Evolutionary conservation across 2,329 filamentous ascomycete species (phyloP).

Genomic region (Huntiella omanensis): DNA sequence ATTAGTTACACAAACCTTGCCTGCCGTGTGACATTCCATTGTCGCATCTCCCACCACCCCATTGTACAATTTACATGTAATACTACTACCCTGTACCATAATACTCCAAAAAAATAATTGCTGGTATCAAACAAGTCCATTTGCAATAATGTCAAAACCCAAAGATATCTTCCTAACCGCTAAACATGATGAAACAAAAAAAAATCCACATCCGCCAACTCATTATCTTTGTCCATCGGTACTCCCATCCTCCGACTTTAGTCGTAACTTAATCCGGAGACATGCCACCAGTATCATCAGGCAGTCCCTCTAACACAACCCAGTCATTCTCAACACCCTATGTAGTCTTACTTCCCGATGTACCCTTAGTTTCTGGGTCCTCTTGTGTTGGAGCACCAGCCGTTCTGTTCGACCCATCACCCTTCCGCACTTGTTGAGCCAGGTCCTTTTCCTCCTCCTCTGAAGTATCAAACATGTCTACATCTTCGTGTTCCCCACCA

Average conservation of each 20-base stretch:
- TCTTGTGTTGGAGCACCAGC: slow-evolving; percentile 15
- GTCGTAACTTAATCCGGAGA: too few relatives aligned
- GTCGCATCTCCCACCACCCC: too few relatives aligned
- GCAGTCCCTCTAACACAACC: too few relatives aligned
- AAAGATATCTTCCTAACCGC: not conserved
- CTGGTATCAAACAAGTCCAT: slow-evolving; percentile 11
- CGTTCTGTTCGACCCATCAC: slow-evolving; percentile 12
- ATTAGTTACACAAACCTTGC: too few relatives aligned
- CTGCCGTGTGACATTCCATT: too few relatives aligned
- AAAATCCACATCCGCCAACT: not conserved
- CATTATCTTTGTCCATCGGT: not conserved
- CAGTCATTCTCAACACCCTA: not conserved
- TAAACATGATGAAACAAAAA: too few relatives aligned
- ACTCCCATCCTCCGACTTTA: not conserved
- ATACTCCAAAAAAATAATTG: not conserved
- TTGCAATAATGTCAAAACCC: slow-evolving; percentile 8
- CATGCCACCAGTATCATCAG: not conserved
- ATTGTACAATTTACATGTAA: too few relatives aligned
- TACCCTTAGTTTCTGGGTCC: slow-evolving; percentile 7
- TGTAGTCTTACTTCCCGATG: not conserved
- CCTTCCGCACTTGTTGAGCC: slow-evolving; percentile 63
- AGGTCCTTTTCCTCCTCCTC: slow-evolving; percentile 70
- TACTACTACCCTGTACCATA: too few relatives aligned
- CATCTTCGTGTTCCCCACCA: slow-evolving; percentile 60
- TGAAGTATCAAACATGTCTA: slow-evolving; percentile 78